Percentiles rank a stretch among this genome's conserved stretches.
These are phyloP conservation scores for Coniferiporia sulphurascens DNA, from an alignment of 1,284 basidiomycete genomes.

Conservation along the genomic window DNA sequence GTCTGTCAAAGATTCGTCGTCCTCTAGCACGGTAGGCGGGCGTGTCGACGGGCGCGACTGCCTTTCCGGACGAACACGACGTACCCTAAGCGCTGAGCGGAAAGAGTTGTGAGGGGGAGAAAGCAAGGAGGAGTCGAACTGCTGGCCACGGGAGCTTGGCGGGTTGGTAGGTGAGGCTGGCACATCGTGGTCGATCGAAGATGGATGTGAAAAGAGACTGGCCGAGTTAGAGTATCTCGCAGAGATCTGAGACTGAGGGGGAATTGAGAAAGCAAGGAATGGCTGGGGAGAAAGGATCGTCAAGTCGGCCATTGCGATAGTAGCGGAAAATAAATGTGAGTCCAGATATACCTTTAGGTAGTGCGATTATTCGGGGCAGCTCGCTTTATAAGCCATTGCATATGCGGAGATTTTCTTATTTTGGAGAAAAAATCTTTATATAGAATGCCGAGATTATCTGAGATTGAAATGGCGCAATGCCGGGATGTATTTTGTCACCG, in stretches of 20 bases:
- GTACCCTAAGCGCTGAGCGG: constrained; percentile 21
- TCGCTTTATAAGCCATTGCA: too few species aligned
- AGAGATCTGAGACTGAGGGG: not conserved
- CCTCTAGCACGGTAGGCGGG: constrained; percentile 23
- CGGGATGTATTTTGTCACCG: too few species aligned
- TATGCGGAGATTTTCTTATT: too few species aligned
- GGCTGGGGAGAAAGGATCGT: constrained; percentile 16
- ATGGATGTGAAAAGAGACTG: constrained; percentile 3
- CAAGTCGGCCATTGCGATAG: constrained; percentile 15
- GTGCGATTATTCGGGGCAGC: too few species aligned
- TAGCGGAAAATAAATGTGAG: not conserved
- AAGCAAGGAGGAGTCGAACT: constrained; percentile 30
- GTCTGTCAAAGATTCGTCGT: constrained; percentile 3
- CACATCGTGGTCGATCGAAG: not conserved
- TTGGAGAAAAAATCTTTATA: too few species aligned
- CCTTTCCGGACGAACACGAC: constrained; percentile 17
- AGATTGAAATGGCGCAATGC: too few species aligned
- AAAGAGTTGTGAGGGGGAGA: constrained; percentile 43
- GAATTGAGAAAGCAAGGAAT: constrained; percentile 4
- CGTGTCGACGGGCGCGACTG: constrained; percentile 25
- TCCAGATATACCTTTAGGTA: too few species aligned
- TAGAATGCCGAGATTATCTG: too few species aligned
- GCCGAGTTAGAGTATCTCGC: constrained; percentile 5
- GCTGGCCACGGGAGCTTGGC: constrained; percentile 1
- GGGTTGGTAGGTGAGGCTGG: constrained; percentile 10